A percentile compares a stretch with the other conserved stretches of the same genome.
These are phyloP conservation scores for Ceratocystis harringtonii DNA, from an alignment of 2,329 filamentous ascomycete genomes.

Conservation along the genomic window DNA sequence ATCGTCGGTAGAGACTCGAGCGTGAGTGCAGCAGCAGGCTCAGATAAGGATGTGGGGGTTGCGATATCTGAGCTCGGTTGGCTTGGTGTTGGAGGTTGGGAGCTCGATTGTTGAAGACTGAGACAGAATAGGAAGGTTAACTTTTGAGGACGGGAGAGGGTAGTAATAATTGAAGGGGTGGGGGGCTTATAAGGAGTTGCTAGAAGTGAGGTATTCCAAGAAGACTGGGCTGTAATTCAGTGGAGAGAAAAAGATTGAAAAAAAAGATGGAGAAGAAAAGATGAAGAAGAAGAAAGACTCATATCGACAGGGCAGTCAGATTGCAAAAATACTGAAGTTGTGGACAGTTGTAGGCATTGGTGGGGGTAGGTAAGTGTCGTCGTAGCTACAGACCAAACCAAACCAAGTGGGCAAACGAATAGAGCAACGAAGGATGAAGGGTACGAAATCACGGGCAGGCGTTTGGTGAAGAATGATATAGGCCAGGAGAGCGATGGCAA, in stretches of 20 bases:
- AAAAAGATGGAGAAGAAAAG: background rate
- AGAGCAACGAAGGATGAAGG: too few relatives aligned
- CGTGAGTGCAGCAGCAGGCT: background rate
- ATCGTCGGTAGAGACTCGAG: background rate
- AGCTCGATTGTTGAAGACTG: conserved; percentile 1
- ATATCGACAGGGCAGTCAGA: background rate
- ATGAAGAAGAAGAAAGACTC: background rate
- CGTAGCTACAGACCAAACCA: too few relatives aligned
- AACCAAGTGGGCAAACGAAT: too few relatives aligned
- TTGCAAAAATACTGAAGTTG: too few relatives aligned
- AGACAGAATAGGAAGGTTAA: background rate
- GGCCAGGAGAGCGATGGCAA: background rate
- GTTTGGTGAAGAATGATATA: too few relatives aligned
- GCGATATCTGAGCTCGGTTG: background rate
- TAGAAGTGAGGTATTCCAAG: background rate
- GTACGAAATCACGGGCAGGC: too few relatives aligned
- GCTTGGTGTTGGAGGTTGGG: conserved; percentile 2
- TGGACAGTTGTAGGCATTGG: too few relatives aligned
- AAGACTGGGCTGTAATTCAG: background rate
- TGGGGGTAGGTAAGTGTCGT: too few relatives aligned
- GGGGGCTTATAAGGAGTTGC: background rate
- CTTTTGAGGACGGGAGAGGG: background rate
- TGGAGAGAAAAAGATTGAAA: background rate
- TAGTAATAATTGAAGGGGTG: background rate
- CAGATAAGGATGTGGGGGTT: background rate